A percentile compares a stretch with the other conserved stretches of the same genome.
These are phyloP conservation scores for Neurospora sp. DNA, from an alignment of 495 filamentous ascomycete species.

Conservation along the genomic window DNA sequence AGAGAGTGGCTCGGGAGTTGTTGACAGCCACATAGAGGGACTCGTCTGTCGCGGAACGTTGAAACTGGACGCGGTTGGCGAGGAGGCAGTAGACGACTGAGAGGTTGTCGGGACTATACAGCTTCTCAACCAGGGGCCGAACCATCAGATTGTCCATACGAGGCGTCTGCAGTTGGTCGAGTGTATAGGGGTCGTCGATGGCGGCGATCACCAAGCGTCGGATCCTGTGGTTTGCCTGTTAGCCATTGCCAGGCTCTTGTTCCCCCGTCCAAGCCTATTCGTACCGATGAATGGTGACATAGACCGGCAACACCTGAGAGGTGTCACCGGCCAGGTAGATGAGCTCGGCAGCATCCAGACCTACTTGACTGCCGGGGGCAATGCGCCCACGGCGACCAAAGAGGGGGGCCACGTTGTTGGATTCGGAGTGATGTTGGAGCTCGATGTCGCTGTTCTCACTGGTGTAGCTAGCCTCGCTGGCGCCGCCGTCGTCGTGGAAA, in stretches of 20 bases:
- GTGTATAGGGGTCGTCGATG: conserved; percentile 49
- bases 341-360: conserved; percentile 2
- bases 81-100: conserved; percentile 54
- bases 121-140: conserved; percentile 48
- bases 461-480: background rate
- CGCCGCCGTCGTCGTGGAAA: background rate
- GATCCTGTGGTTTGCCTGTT: conserved; percentile 9
- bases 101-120: conserved; percentile 47
- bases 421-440: conserved; percentile 15
- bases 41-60: conserved; percentile 44
- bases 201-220: conserved; percentile 21
- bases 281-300: conserved; percentile 38
- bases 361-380: conserved; percentile 1
- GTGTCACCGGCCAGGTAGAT: conserved; percentile 1
- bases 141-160: conserved; percentile 49
- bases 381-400: conserved; percentile 9
- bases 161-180: conserved; percentile 48
- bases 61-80: conserved; percentile 54
- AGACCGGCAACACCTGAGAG: conserved; percentile 24
- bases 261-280: conserved; percentile 8
- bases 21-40: conserved; percentile 51
- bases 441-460: conserved; percentile 9
- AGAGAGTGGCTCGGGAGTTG: conserved; percentile 47
- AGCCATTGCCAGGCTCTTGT: conserved; percentile 26
- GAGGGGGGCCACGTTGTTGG: conserved; percentile 13